A percentile compares a stretch with the other conserved stretches of the same genome.
Conservation (phyloP, 306 rosid species). For the Fragaria iinumae region DNA sequence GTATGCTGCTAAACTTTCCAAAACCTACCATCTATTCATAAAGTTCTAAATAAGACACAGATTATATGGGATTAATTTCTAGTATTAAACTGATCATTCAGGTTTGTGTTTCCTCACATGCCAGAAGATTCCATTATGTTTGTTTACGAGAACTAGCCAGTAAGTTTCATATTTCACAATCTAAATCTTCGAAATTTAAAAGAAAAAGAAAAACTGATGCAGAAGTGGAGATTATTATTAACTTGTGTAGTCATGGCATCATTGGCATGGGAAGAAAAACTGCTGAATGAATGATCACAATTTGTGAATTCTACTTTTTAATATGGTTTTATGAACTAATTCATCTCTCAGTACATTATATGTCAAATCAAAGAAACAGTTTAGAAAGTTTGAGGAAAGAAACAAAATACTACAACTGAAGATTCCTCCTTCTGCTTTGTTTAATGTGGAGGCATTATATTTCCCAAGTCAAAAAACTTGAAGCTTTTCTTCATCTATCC, state of each 20-base stretch:
- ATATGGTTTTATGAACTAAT: background rate
- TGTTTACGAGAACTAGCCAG: background rate
- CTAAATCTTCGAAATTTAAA: slow-evolving; percentile 4
- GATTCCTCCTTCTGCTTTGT: slow-evolving; percentile 28
- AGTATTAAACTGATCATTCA: background rate
- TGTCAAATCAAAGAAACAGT: slow-evolving; percentile 45
- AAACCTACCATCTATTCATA: background rate
- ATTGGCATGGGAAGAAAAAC: slow-evolving; percentile 24
- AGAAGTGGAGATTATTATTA: background rate
- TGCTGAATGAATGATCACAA: background rate
- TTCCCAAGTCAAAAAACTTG: slow-evolving; percentile 36
- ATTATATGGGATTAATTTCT: slow-evolving; percentile 4
- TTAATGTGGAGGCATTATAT: slow-evolving; percentile 21
- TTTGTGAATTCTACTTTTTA: background rate
- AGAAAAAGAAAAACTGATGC: background rate
- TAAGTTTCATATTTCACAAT: background rate
- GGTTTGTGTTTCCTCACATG: background rate
- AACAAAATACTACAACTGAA: slow-evolving; percentile 26
- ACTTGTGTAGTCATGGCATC: slow-evolving; percentile 5
- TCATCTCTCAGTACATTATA: slow-evolving; percentile 24
- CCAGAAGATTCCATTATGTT: slow-evolving; percentile 6
- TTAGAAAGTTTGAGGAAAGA: slow-evolving; percentile 10
- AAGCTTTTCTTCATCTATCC: slow-evolving; percentile 17
- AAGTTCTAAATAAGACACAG: slow-evolving; percentile 14
- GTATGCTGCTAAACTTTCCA: background rate